Base-by-base conservation (phyloP, 1,284 basidiomycete species). In the Fomes fomentarius region DNA sequence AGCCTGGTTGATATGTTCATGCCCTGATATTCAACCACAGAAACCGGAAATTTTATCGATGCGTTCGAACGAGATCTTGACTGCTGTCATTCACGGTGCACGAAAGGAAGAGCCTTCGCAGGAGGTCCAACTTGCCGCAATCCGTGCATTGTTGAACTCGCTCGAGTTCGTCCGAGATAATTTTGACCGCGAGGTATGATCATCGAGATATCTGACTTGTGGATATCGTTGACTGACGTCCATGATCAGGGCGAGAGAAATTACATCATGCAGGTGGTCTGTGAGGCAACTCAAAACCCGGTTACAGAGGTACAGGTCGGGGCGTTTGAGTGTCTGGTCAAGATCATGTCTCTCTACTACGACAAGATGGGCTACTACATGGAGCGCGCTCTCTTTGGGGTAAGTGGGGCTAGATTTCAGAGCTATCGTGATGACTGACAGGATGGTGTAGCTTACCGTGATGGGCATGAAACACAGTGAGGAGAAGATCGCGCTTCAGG, bases 261-360 rank as follows among this genome's bases (percentile, higher is more conserved):
- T 76, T 99, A 98, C 77, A 99, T 99, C 74, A 99, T 99, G 97
- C 97, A 99, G 78, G 95, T 99, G 47, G 93, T 99, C 24, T 99
- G 96, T 71, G 97, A 99, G 71, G 97, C 96, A 1, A 99, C 97
- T 1, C 97, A 99, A 74, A 94, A 87, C 63, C 60, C 80, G 2
- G 74, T 86, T 4, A 83, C 90, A 15, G 73, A 83, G 40, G 94
- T 98, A 47, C 94, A 98, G 77, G 89, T 96, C 21, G 93, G 86
- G 34, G 90, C 96, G 1, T 99, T 97, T 69, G 95, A 98, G 72
- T 96, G 93, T 73, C 78, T 99, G 15, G 97, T 99, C 42, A 85
- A 89, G 66, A 96, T 98, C 70, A 99, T 99, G 97, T 88, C 90
- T 63, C 76, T 98, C 52, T 99, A 99, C 78, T 99, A 99, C 74